Evolutionary conservation across 2,329 filamentous ascomycete genomes (phyloP), one percentile per base, ranked within the genome.

Genomic region (Ceratocystis variospora): DNA sequence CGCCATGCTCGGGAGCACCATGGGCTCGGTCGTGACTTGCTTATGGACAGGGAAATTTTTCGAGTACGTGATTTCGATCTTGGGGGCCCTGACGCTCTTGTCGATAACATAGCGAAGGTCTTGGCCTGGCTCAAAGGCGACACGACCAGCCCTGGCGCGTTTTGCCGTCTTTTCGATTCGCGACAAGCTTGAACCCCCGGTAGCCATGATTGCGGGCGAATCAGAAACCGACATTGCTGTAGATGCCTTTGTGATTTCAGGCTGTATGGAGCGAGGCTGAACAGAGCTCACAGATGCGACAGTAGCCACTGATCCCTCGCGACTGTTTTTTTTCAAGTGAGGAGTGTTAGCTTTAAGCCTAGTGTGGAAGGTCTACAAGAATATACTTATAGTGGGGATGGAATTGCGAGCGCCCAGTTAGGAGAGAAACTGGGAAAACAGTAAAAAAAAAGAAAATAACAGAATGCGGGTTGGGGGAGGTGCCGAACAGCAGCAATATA

Each of bases 1-100:
- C 69, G 89, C 85, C 71, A 99, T 95, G 62, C 86, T 83, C n/a
- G 94, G 94, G n/a, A 99, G 79, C 46, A 84, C 79, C 48, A 97
- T 82, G 1, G 86, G 80, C 53, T 91, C 87, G 12, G 87, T 85
- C 69, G 89, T 83, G 22, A 68, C 66, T 1, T 61, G 57, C 37
- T 57, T 46, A 82, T 78, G 46, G 81, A 80, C 5, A 2, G 66
- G 66, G 12, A 68, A 68, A 63, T 68, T 79, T 0, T 81, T 77
- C 1, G 82, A 80, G 70, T 92, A 88, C 17, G 81, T 81, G 22
- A 90, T 79, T 25, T 79, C 77, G 67, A 84, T 77, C 17, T 76
- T 73, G 3, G 85, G 84, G 73, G 87, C 89, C 66, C 79, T 78
- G 2, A 79, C 78, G 1, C 81, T 81, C 0, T 78, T 75, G 73